Evolutionary conservation across 1,139 yeast genomes (phyloP), one percentile per base, ranked within the genome.

Genomic region (Saccharomycopsis hybrid): DNA sequence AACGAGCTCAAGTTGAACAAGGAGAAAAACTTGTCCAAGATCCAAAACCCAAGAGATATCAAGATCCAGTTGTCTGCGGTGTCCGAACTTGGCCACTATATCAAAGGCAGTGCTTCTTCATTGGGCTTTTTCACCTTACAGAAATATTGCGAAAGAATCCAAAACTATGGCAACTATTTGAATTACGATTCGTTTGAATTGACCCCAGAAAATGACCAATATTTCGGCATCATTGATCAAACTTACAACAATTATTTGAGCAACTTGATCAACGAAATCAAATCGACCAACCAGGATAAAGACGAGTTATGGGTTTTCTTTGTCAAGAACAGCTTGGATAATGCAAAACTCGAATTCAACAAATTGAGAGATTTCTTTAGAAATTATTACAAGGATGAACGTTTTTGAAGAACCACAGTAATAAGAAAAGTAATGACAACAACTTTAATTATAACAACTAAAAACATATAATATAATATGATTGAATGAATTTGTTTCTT

Each of bases 71-170:
- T 90, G 54, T 75, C 70, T 39, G 73, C 78, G 54, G 70, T 92
- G 54, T 84, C 92, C 28, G 73, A 80, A 24, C 70, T 86, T 57
- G 98, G 98, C 29, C 98, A 92, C 65, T 92, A 87, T 64, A 72
- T 92, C 55, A 94, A 94, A 65, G 98, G 98, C 43, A 84, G 95
- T 8, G 95, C 97, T 1, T 96, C 97, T 2, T 94, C 97, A 1
- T 71, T 94, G 54, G 98, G 98, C 1, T 73, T 92, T 52, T 78
- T 78, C 43, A 79, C 82, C 56, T 85, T 92, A 50, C 87, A 92
- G 55, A 77, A 80, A 61, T 85, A 88, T 59, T 92, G 98, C 67
- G 98, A 90, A 65, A 74, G 92, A 60, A 89, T 92, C 57, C 98
- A 92, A 66, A 88, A 90, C 64, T 80, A 86, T 59, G 97, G 96